Conservation (phyloP, 345 rosid species). For the Citrus trifoliata region DNA sequence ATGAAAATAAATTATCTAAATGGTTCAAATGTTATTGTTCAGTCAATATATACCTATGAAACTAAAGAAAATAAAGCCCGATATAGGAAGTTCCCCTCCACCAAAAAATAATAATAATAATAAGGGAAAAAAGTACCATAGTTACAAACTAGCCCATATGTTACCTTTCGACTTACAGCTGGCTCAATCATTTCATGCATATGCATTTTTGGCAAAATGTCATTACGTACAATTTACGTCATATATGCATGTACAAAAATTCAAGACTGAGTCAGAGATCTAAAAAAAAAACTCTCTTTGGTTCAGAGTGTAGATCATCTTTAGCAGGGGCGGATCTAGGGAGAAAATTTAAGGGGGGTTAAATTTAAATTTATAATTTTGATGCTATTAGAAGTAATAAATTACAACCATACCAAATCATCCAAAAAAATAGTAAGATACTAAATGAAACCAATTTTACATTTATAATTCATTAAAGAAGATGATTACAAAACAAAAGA, state of each 20-base stretch:
- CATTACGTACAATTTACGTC: background rate
- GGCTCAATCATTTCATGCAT: background rate
- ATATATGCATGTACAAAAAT: too few species aligned
- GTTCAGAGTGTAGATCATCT: constrained; percentile 19
- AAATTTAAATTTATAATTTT: too few species aligned
- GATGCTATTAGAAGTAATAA: too few species aligned
- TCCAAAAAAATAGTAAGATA: too few species aligned
- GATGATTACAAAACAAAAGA: too few species aligned
- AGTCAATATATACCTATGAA: background rate
- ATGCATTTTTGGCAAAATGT: background rate
- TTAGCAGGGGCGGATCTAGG: too few species aligned
- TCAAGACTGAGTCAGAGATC: background rate
- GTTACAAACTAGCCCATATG: background rate
- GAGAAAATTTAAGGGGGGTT: too few species aligned
- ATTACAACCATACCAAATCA: too few species aligned
- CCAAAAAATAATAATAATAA: too few species aligned
- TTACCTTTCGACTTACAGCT: background rate
- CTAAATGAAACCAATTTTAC: too few species aligned
- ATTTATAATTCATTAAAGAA: too few species aligned
- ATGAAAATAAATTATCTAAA: background rate
- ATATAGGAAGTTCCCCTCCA: background rate
- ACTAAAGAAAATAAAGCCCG: background rate
- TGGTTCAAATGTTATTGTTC: background rate
- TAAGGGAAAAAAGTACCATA: background rate
- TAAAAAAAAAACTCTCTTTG: background rate